A percentile compares a stretch with the other conserved stretches of the same genome.
Evolutionary conservation across 2,329 filamentous ascomycete genomes (phyloP).

Genomic region (Cyphellophora europaea): DNA sequence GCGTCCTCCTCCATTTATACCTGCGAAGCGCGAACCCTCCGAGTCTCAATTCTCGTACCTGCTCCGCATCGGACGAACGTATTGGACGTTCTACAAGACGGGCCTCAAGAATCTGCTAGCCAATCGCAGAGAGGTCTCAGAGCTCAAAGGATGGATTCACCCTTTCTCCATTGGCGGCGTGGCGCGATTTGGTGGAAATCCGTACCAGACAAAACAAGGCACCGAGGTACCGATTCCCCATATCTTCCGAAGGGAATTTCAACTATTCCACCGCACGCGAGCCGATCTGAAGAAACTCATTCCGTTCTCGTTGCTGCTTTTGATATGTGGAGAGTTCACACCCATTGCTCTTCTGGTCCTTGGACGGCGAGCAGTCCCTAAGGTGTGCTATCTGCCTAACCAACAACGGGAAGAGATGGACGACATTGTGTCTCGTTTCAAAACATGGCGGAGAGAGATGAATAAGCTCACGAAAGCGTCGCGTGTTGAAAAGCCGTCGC

Average conservation of each 20-base stretch:
- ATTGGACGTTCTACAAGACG: conserved; percentile 77
- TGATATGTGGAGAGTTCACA: conserved; percentile 78
- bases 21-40: neutral
- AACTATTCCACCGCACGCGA: conserved; percentile 57
- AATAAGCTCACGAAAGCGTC: neutral
- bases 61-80: conserved; percentile 60
- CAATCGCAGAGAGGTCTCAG: conserved; percentile 43
- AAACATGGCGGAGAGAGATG: conserved; percentile 1
- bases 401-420: conserved; percentile 51
- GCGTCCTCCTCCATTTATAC: neutral
- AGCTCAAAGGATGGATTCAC: conserved; percentile 22
- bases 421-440: neutral
- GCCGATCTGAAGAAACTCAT: conserved; percentile 72
- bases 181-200: conserved; percentile 29
- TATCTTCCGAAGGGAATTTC: conserved; percentile 58
- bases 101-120: conserved; percentile 65
- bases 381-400: conserved; percentile 70
- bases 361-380: conserved; percentile 60
- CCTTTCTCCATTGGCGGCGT: conserved; percentile 21
- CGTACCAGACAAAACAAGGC: conserved; percentile 1
- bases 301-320: conserved; percentile 63
- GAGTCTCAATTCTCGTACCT: conserved; percentile 33
- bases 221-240: conserved; percentile 15
- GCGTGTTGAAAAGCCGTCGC: neutral
- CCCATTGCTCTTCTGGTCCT: conserved; percentile 68